Base-by-base conservation (phyloP, 2,329 filamentous ascomycete genomes). In the Malbranchea cinnamomea region DNA sequence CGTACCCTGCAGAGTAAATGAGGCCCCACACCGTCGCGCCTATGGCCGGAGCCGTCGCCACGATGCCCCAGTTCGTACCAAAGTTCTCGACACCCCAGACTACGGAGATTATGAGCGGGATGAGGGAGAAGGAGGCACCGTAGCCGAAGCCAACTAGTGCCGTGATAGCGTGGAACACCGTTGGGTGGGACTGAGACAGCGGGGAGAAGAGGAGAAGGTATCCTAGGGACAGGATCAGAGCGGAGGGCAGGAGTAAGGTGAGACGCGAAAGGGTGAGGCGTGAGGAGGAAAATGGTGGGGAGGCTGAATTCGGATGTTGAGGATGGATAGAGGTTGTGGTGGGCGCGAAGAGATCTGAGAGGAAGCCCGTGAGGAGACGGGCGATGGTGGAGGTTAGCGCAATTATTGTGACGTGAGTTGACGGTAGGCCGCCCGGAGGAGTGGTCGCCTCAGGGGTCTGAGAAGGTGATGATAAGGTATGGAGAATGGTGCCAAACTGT, bases 71-170 rank as follows among this genome's bases (percentile, higher is more conserved):
- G 46, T 98, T 95, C 0, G 89, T 98, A 34, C 83, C 89, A 50
- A 98, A 95, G 52, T 95, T 98, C 60, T 95, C 85, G 0, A 93
- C 84, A 15, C 89, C 89, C 89, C 89, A 98, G 26, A 98, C 87
- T 6, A 94, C 84, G n/a, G 77, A 83, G 42, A 94, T 78, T 33
- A 95, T 81, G 40, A 95, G 85, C 2, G 89, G 89, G 0, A 80
- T 79, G 4, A 95, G 67, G 27, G 74, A 79, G 60, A 95, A 98
- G 13, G 85, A 72, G 18, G 85, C 85, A 25, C 89, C 89, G 49
- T 98, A 95, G 25, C 89, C 89, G 1, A 84, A 76, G 5, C 89
- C 89, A 5, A 98, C 74, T 1, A 85, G 66, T 0, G 78, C 71
- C 0, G 83, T 91, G 6, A 92, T 79, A 27, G 87, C 56, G 68